These are phyloP conservation scores for Flaveria ramosissima DNA, from an alignment of 129 eudicot genomes.

Conservation along the genomic window DNA sequence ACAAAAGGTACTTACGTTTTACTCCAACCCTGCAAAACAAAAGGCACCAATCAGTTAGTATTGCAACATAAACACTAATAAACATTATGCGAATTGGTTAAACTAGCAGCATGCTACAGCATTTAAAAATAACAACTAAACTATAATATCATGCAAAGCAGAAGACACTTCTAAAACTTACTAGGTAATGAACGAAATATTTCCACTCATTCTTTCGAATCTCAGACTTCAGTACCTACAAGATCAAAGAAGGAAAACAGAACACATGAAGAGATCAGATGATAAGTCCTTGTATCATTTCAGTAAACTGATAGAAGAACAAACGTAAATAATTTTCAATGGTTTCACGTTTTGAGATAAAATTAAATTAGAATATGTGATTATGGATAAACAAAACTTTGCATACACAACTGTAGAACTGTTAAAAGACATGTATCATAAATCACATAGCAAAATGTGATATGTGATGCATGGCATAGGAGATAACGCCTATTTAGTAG, in stretches of 20 bases:
- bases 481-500: slow-evolving; percentile 1
- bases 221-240: slow-evolving; percentile 85
- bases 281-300: slow-evolving; percentile 16
- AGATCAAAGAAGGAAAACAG: slow-evolving; percentile 18
- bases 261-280: slow-evolving; percentile 24
- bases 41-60: slow-evolving; percentile 9
- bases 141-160: neutral
- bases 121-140: neutral
- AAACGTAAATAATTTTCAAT: slow-evolving; percentile 8
- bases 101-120: slow-evolving; percentile 14
- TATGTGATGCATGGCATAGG: slow-evolving; percentile 3
- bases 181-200: slow-evolving; percentile 88
- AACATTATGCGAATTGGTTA: slow-evolving; percentile 1
- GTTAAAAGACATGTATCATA: neutral
- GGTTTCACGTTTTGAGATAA: neutral
- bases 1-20: slow-evolving; percentile 68
- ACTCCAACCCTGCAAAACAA: slow-evolving; percentile 89
- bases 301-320: slow-evolving; percentile 15
- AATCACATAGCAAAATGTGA: slow-evolving; percentile 9
- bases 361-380: neutral
- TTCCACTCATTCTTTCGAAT: slow-evolving; percentile 60
- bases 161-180: slow-evolving; percentile 48
- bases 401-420: slow-evolving; percentile 6
- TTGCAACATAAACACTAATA: slow-evolving; percentile 16
- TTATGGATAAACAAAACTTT: slow-evolving; percentile 13